These are phyloP conservation scores for Ettlia oleoabundans DNA, from an alignment of 139 green algal species.

Conservation along the genomic window DNA sequence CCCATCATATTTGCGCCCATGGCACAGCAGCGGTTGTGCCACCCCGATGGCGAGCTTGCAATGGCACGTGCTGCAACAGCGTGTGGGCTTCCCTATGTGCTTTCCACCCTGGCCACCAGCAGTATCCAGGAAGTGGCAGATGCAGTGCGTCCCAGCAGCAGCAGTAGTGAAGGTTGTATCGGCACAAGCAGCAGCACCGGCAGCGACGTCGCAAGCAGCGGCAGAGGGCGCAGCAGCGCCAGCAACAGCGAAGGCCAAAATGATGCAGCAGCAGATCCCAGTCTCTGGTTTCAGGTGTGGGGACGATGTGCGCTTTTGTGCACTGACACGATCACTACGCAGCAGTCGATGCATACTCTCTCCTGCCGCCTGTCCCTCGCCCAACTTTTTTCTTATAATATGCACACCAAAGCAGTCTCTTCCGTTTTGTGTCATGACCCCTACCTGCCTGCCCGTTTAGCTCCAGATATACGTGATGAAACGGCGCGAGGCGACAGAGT, in stretches of 20 bases:
- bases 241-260: background rate
- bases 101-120: constrained; percentile 81
- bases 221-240: background rate
- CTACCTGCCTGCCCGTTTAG: background rate
- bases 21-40: constrained; percentile 83
- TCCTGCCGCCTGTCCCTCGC: too few species aligned
- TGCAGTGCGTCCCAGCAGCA: background rate
- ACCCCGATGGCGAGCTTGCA: constrained; percentile 75
- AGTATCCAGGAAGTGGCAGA: constrained; percentile 40
- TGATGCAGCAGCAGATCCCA: constrained; percentile 14
- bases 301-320: too few species aligned
- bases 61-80: constrained; percentile 51
- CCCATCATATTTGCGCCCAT: constrained; percentile 87
- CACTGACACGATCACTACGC: too few species aligned
- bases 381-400: too few species aligned
- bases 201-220: too few species aligned
- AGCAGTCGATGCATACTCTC: too few species aligned
- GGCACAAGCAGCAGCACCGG: too few species aligned
- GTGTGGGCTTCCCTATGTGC: constrained; percentile 59
- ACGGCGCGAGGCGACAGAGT: constrained; percentile 62
- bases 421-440: too few species aligned
- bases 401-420: too few species aligned
- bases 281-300: constrained; percentile 81
- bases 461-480: constrained; percentile 56
- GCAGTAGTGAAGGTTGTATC: too few species aligned